Evolutionary conservation across 1,139 yeast genomes (phyloP).

Genomic region (Candida glucosophila): DNA sequence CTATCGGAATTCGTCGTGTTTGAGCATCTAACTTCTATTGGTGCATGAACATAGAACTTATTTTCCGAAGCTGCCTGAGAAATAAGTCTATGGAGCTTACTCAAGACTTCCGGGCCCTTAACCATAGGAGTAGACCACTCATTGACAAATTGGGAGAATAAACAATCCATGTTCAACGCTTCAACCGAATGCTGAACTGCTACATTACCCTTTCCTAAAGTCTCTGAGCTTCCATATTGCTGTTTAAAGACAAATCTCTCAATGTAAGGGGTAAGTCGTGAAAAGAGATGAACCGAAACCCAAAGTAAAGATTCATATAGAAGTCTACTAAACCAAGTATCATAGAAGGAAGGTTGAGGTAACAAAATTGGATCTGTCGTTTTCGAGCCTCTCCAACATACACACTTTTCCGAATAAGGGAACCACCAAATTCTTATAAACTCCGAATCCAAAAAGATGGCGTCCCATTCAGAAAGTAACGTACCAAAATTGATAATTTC

Average conservation of each 20-base stretch:
- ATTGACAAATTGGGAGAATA: constrained; percentile 87
- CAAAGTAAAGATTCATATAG: constrained; percentile 75
- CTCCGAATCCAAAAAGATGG: constrained; percentile 84
- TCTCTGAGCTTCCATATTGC: constrained; percentile 74
- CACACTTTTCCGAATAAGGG: constrained; percentile 81
- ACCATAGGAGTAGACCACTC: constrained; percentile 93
- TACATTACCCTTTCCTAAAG: constrained; percentile 54
- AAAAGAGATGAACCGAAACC: constrained; percentile 65
- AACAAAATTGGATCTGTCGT: constrained; percentile 53
- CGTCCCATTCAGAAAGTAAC: constrained; percentile 58
- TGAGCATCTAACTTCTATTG: constrained; percentile 89
- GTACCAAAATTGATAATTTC: constrained; percentile 75
- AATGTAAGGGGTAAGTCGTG: constrained; percentile 72
- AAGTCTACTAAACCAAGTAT: constrained; percentile 65
- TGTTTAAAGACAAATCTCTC: constrained; percentile 78
- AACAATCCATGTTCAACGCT: constrained; percentile 91
- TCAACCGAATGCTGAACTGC: constrained; percentile 79
- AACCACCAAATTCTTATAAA: constrained; percentile 96
- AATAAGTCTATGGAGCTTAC: constrained; percentile 55
- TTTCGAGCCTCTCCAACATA: constrained; percentile 84
- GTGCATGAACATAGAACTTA: constrained; percentile 83
- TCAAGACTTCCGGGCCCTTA: constrained; percentile 65
- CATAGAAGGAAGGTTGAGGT: constrained; percentile 79
- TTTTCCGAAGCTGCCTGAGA: constrained; percentile 49
- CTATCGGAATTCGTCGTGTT: constrained; percentile 55